phyloP scores from a whole-genome alignment of 352 stramenopile genomes.

The Globisporangium megalacanthum region DNA sequence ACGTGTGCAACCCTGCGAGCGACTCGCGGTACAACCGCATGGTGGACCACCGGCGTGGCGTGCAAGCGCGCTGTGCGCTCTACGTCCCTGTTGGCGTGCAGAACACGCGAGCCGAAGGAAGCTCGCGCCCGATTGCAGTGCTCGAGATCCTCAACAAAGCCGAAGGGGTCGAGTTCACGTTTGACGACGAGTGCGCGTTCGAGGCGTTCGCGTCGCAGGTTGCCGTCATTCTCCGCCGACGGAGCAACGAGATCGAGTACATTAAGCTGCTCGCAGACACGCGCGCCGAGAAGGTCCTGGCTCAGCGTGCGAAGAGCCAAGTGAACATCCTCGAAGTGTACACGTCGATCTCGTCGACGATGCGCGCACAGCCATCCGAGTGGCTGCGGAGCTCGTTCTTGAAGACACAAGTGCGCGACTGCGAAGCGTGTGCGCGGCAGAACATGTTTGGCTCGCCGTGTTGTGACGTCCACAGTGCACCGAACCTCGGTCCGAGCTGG shows the following conservation, averaged over 20 bases:
- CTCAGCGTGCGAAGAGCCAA: conserved; percentile 62
- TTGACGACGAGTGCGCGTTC: conserved; percentile 84
- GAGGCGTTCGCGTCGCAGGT: conserved; percentile 84
- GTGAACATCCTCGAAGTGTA: conserved; percentile 77
- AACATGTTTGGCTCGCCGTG: background rate
- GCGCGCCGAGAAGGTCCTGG: conserved; percentile 61
- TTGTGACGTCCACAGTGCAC: conserved; percentile 1
- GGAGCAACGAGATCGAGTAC: conserved; percentile 85
- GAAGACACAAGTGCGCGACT: conserved; percentile 36
- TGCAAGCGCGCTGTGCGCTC: conserved; percentile 65
- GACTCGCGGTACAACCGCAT: conserved; percentile 51
- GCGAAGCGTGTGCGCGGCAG: conserved; percentile 24
- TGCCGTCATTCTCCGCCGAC: conserved; percentile 74
- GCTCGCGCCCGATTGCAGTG: conserved; percentile 70
- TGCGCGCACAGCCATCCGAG: conserved; percentile 34
- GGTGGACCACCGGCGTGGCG: conserved; percentile 52
- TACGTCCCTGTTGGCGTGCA: conserved; percentile 83
- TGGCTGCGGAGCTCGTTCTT: conserved; percentile 58
- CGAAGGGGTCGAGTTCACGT: conserved; percentile 59
- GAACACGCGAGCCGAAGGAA: conserved; percentile 28
- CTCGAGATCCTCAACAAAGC: conserved; percentile 88
- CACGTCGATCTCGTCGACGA: conserved; percentile 57
- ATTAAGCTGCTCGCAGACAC: conserved; percentile 86
- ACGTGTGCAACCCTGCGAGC: conserved; percentile 56
- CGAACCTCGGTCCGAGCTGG: conserved; percentile 7